Base-by-base conservation (phyloP, 805 yeast species). In the Clavispora phyllophila region DNA sequence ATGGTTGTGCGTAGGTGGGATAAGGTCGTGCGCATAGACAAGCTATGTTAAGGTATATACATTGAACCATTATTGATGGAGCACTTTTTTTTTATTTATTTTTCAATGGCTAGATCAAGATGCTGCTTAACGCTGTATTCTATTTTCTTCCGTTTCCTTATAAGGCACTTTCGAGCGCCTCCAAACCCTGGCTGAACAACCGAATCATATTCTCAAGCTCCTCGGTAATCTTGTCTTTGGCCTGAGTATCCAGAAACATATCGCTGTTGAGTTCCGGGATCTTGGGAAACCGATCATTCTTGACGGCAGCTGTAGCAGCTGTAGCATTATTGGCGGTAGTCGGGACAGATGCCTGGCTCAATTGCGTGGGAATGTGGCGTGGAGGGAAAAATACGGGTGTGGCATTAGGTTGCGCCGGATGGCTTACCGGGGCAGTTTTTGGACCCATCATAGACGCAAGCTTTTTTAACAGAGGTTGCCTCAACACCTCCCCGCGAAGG, bases 131-230 rank as follows among this genome's bases (percentile, higher is more conserved):
- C 9, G 27, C n/a, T 7, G 10, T 7, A 25, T 25, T 25, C 27
- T 25, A 25, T 25, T 9, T 27, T 27, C 17, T 27, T 19, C 5
- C 13, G 6, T 34, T n/a, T 29, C 9, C 10, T 25, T 36, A 36
- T 26, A 51, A 37, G 12, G 47, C 43, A 37, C 37, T 34, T 36
- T 68, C 73, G 39, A 70, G 56, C 3, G 67, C 64, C n/a, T 68
- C 74, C 39, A 70, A 55, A 0, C 74, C 74, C 45, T 58, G 63
- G 37, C 55, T 63, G 48, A 70, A 68, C 27, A 65, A 50, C 31
- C 58, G 53, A 15, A 70, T 62, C 66, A 70, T 65, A 12, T 38
- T 42, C 35, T 70, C 75, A 28, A 70, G 52, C 43, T 70, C 75
- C 28, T 44, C 53, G 8, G 63, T 56, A 33, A 70, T 51, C 40